Base-by-base conservation (phyloP, 2,329 filamentous ascomycete species). In the Hymenoscyphus scutula region DNA sequence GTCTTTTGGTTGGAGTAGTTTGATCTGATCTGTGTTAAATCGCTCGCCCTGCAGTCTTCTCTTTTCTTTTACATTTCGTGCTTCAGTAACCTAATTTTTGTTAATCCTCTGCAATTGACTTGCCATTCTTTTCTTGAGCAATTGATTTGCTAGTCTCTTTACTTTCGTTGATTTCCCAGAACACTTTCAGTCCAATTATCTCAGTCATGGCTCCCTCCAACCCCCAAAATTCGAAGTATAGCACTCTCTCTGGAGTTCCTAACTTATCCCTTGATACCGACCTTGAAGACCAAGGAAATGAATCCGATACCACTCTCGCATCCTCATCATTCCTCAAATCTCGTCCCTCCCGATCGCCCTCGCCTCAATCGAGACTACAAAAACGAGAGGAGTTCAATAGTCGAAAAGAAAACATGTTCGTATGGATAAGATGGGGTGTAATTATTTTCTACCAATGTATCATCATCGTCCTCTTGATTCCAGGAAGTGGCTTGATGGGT, bases 341-440 rank as follows among this genome's bases (percentile, higher is more conserved):
- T 45, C 59, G 15, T 19, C 13, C 38, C 34, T 32, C 64, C 27
- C 45, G 48, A 5, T 59, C 58, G 10, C 30, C 45, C 13, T 59
- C 58, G 23, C 58, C 45, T 11, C 29, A 55, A 41, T 60, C 58
- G 60, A 62, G 45, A 59, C 58, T 61, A 27, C 59, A 51, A 27
- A 62, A 54, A 6, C 59, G 61, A 59, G 56, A 60, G 29, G 62
- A 64, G 54, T 59, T 56, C 27, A 59, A n/a, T 13, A 56, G 59
- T 7, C 56, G 58, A 29, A 55, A 65, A 51, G 27, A 57, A 29
- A 62, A 41, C 1, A 53, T 70, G 5, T 62, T 73, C 48, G 69
- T 65, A 1, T 74, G 73, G 73, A 32, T 69, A 25, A 51, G 73
- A 56, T 74, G 72, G 71, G 64, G 64, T 7, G 54, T 66, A 4